Percentiles rank a stretch among this genome's conserved stretches.
phyloP scores from a whole-genome alignment of 2,329 filamentous ascomycete species.

The Ophiostoma ips region DNA sequence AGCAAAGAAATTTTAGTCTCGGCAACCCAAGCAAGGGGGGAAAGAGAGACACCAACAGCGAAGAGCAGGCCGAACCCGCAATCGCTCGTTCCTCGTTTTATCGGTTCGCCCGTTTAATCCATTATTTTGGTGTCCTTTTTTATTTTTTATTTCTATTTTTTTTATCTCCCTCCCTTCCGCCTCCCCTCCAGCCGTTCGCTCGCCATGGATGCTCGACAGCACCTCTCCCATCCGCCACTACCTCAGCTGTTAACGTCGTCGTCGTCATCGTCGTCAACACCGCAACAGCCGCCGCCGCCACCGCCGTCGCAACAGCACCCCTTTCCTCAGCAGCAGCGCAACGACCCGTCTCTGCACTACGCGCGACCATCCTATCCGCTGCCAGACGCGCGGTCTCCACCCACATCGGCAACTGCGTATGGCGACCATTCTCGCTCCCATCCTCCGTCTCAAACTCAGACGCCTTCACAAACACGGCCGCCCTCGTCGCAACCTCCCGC shows the following conservation, averaged over 20 bases:
- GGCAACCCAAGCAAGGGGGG: background rate
- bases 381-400: conserved; percentile 14
- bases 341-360: conserved; percentile 21
- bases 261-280: conserved; percentile 4
- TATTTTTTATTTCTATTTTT: background rate
- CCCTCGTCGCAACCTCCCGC: too few species aligned
- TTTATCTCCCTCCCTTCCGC: background rate
- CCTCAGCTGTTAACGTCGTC: conserved; percentile 6
- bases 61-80: background rate
- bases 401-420: conserved; percentile 16
- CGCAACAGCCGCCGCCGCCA: conserved; percentile 2
- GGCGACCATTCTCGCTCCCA: conserved; percentile 15
- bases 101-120: background rate
- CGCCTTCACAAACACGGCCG: background rate
- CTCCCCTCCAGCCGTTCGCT: background rate
- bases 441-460: background rate
- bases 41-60: background rate
- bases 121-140: background rate
- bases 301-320: conserved; percentile 16
- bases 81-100: background rate
- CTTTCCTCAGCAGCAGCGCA: conserved; percentile 18
- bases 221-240: conserved; percentile 15
- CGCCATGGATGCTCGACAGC: conserved; percentile 23
- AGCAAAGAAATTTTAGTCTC: background rate
- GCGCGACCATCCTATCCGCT: conserved; percentile 18